Percentiles rank a stretch among this genome's conserved stretches.
These are phyloP conservation scores for Starmera dryadoides DNA, from an alignment of 805 yeast genomes.

Conservation along the genomic window DNA sequence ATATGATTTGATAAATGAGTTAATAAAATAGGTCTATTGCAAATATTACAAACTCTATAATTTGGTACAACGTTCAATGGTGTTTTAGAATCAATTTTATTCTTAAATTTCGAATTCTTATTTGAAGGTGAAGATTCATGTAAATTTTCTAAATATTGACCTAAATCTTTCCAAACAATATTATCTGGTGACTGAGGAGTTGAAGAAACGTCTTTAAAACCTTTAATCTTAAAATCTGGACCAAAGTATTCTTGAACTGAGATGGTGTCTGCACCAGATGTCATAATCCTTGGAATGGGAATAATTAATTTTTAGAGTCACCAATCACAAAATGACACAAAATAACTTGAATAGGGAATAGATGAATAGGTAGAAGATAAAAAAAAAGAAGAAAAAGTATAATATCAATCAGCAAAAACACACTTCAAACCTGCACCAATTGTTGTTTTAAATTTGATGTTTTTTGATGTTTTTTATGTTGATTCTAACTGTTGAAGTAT, in stretches of 20 bases:
- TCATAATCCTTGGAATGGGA: slow-evolving; percentile 10
- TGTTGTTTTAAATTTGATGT: too few relatives aligned
- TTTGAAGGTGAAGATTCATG: slow-evolving; percentile 4
- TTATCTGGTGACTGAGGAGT: slow-evolving; percentile 4
- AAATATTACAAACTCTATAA: slow-evolving; percentile 40
- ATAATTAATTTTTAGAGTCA: not conserved
- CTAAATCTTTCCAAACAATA: slow-evolving; percentile 25
- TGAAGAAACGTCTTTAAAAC: slow-evolving; percentile 9
- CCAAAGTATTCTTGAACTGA: slow-evolving; percentile 15
- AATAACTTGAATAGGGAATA: too few relatives aligned
- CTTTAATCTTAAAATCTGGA: slow-evolving; percentile 19
- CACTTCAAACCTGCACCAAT: too few relatives aligned
- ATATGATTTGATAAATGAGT: slow-evolving; percentile 32
- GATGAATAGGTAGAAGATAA: too few relatives aligned
- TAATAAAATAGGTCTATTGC: slow-evolving; percentile 38
- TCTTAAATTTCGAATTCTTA: slow-evolving; percentile 11
- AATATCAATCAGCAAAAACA: too few relatives aligned
- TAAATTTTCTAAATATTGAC: slow-evolving; percentile 22
- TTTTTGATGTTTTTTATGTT: too few relatives aligned
- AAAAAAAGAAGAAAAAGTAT: too few relatives aligned
- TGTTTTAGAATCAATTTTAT: slow-evolving; percentile 15
- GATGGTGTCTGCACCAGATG: slow-evolving; percentile 15
- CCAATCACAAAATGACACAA: too few relatives aligned
- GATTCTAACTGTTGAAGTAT: too few relatives aligned
- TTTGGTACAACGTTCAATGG: slow-evolving; percentile 32